phyloP scores from a whole-genome alignment of 345 rosid genomes.

The Acer negundo region DNA sequence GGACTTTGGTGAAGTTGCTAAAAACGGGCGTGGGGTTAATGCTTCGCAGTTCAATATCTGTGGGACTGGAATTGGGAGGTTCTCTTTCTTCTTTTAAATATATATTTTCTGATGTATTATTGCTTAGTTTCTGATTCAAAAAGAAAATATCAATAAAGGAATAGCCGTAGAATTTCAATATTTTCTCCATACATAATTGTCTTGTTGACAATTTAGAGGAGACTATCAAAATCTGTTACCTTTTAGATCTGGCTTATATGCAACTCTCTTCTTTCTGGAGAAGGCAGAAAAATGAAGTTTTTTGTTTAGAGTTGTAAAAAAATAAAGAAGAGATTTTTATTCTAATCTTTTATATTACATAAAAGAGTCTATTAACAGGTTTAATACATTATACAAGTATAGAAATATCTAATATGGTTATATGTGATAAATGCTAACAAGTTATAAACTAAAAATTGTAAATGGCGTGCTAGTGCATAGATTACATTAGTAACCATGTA shows the following conservation, averaged over 20 bases:
- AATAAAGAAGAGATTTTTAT: background rate
- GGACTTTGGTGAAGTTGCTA: constrained; percentile 99
- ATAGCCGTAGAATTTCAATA: background rate
- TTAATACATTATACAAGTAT: background rate
- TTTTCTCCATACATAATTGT: background rate
- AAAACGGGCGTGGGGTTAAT: constrained; percentile 89
- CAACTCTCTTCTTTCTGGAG: background rate
- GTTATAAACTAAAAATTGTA: background rate
- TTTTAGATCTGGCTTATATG: background rate
- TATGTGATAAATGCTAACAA: background rate
- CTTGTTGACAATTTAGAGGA: constrained; percentile 13
- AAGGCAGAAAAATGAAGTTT: background rate
- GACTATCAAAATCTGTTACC: constrained; percentile 5
- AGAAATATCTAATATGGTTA: background rate
- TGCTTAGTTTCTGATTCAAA: background rate
- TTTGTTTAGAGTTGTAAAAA: background rate
- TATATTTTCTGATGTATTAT: background rate
- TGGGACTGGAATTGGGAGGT: constrained; percentile 96
- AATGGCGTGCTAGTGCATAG: background rate
- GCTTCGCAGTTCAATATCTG: constrained; percentile 77
- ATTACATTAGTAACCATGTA: background rate
- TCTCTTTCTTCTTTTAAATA: constrained; percentile 15
- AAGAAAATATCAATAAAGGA: constrained; percentile 1
- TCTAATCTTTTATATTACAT: background rate
- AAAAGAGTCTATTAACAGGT: background rate